Evolutionary conservation across 768 basidiomycete genomes (phyloP), one percentile per base, ranked within the genome.

Genomic region (Gloeopeniophorella convolvens): DNA sequence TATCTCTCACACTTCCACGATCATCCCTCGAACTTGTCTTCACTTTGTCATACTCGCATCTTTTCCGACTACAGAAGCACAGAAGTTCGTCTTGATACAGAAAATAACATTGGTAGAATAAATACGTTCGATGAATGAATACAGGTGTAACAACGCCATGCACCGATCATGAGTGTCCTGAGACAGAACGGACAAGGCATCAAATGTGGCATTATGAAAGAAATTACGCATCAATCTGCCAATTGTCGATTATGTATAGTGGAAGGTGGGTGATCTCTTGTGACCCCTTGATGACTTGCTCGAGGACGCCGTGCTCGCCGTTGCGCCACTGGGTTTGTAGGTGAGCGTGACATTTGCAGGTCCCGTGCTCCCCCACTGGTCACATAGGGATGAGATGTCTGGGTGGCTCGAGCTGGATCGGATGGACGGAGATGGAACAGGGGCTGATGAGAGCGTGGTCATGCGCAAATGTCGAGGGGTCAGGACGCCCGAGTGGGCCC

Each of bases 341-440:
- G 73, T 68, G 43, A 66, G 63, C 15, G 80, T 83, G 63, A 75
- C 69, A 57, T 80, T 80, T 31, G 80, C 82, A 8, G 83, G 80
- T 4, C 83, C 81, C 6, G 69, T 62, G 8, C 65, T 62, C 1
- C 75, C 65, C 79, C 79, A 87, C 44, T 78, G 71, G 48, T 78
- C 68, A 47, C 83, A 77, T 15, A 85, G 71, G 6, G 73, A 70
- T n/a, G 70, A 63, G 36, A 85, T 72, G 59, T 80, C 77, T 10
- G 79, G 69, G 59, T 83, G 77, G 52, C 80, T 83, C 16, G 62
- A 65, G 32, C 67, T 70, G 40, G 62, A 59, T 31, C 76, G 71
- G 15, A 81, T 68, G 8, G 74, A 71, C 1, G 80, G 78, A 4
- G 74, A 70, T 3, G 76, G 70, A 1, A 72, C 70, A 26, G 67